Percentiles rank a stretch among this genome's conserved stretches.
Evolutionary conservation across 1,284 basidiomycete genomes (phyloP).

Genomic region (Inonotus obliquus): DNA sequence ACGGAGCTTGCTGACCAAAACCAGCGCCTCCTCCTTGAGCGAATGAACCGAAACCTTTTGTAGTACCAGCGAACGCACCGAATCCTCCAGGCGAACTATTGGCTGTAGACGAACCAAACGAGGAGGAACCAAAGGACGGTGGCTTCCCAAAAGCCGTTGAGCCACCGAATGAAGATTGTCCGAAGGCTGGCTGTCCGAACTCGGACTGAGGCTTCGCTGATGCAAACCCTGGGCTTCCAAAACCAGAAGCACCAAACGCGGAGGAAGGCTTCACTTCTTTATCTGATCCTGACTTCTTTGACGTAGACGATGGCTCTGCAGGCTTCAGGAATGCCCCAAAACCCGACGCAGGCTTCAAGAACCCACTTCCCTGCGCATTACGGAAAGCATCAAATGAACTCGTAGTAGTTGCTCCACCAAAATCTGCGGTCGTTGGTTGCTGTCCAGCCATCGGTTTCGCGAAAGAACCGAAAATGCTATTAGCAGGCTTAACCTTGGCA

Average conservation of each 20-base stretch:
- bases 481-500: slow-evolving; percentile 1
- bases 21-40: slow-evolving; percentile 27
- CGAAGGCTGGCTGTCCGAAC: slow-evolving; percentile 32
- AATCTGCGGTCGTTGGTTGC: slow-evolving; percentile 19
- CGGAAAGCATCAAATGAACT: slow-evolving; percentile 13
- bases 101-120: slow-evolving; percentile 13
- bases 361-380: slow-evolving; percentile 17
- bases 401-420: slow-evolving; percentile 19
- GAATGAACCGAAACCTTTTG: slow-evolving; percentile 29
- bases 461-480: slow-evolving; percentile 32
- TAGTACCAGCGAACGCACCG: slow-evolving; percentile 18
- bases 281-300: slow-evolving; percentile 11
- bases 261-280: slow-evolving; percentile 25
- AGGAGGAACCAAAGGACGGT: slow-evolving; percentile 23
- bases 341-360: slow-evolving; percentile 36
- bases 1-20: slow-evolving; percentile 24
- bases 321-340: slow-evolving; percentile 34
- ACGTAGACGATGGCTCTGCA: slow-evolving; percentile 1
- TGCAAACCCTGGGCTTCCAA: slow-evolving; percentile 21
- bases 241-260: slow-evolving; percentile 23
- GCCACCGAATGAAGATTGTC: slow-evolving; percentile 18
- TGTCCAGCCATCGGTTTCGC: slow-evolving; percentile 10
- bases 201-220: slow-evolving; percentile 32
- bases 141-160: slow-evolving; percentile 22
- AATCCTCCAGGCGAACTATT: slow-evolving; percentile 6